Conservation (phyloP, 139 green algal species). For the Yamagishiella unicocca region DNA sequence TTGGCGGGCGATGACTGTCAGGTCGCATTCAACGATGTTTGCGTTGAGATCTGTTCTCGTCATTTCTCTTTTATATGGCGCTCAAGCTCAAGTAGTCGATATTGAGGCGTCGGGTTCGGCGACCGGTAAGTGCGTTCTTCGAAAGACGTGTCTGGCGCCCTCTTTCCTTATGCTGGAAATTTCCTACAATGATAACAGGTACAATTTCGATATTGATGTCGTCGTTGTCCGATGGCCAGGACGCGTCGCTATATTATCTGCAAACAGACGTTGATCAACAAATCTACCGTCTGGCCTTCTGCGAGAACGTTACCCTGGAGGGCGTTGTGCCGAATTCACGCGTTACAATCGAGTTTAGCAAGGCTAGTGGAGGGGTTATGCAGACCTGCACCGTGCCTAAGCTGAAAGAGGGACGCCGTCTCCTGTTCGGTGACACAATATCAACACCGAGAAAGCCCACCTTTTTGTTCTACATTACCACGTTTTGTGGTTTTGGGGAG, state of each 20-base stretch:
- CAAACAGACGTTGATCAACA: neutral
- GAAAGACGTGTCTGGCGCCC: no score
- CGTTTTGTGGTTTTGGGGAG: neutral
- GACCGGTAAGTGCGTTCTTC: neutral
- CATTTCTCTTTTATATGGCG: neutral
- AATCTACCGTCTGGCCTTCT: constrained; percentile 4
- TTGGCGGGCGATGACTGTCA: neutral
- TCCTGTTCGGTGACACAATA: neutral
- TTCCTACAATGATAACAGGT: no score
- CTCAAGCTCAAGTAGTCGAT: neutral
- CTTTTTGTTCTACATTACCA: neutral
- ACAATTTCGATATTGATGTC: constrained; percentile 18
- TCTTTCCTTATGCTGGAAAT: neutral
- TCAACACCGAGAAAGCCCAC: neutral
- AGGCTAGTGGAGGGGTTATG: neutral
- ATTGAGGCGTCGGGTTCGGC: neutral
- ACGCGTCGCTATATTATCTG: neutral
- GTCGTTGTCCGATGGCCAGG: neutral
- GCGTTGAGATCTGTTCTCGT: neutral
- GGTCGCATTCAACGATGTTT: neutral
- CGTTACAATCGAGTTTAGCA: neutral
- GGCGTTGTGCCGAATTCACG: neutral
- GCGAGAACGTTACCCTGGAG: neutral
- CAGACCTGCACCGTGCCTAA: neutral
- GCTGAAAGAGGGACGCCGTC: neutral